Evolutionary conservation across 2,329 filamentous ascomycete genomes (phyloP).

Genomic region (Fusarium zealandicum): DNA sequence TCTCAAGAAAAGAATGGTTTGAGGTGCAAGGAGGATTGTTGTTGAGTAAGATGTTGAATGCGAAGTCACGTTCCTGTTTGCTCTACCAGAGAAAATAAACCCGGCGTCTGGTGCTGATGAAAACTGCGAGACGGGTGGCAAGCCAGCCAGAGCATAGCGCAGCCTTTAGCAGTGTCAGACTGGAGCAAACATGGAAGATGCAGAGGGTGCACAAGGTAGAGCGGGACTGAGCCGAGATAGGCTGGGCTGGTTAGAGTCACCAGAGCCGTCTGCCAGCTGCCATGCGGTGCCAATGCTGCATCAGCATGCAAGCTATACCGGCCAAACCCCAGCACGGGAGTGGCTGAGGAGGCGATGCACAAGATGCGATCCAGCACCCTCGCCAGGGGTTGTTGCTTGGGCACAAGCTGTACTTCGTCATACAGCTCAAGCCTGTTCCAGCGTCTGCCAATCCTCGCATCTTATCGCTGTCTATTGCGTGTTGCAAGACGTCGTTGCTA

Average conservation of each 20-base stretch:
- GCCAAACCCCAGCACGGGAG: slow-evolving; percentile 31
- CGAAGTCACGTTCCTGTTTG: not conserved
- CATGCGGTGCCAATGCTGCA: slow-evolving; percentile 17
- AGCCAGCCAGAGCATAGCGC: slow-evolving; percentile 1
- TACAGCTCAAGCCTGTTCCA: slow-evolving; percentile 32
- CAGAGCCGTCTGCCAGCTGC: slow-evolving; percentile 6
- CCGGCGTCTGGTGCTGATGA: slow-evolving; percentile 4
- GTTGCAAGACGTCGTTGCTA: slow-evolving; percentile 8
- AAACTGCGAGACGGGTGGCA: slow-evolving; percentile 5
- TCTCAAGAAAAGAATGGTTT: not conserved
- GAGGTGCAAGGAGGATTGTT: not conserved
- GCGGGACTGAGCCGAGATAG: slow-evolving; percentile 6
- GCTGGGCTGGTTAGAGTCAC: slow-evolving; percentile 9
- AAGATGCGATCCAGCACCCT: slow-evolving; percentile 38
- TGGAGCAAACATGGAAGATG: slow-evolving; percentile 2
- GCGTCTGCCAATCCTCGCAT: slow-evolving; percentile 29
- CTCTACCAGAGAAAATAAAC: not conserved
- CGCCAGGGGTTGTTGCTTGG: slow-evolving; percentile 29
- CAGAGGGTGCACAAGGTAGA: slow-evolving; percentile 22
- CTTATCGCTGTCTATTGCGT: slow-evolving; percentile 13
- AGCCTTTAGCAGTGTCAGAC: slow-evolving; percentile 19
- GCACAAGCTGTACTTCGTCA: slow-evolving; percentile 31
- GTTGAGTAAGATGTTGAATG: not conserved
- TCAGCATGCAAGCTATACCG: slow-evolving; percentile 28
- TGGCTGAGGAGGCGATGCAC: slow-evolving; percentile 34